Evolutionary conservation across 2,329 filamentous ascomycete species (phyloP), one percentile per base, ranked within the genome.

Genomic region (Hysterium pulicare): DNA sequence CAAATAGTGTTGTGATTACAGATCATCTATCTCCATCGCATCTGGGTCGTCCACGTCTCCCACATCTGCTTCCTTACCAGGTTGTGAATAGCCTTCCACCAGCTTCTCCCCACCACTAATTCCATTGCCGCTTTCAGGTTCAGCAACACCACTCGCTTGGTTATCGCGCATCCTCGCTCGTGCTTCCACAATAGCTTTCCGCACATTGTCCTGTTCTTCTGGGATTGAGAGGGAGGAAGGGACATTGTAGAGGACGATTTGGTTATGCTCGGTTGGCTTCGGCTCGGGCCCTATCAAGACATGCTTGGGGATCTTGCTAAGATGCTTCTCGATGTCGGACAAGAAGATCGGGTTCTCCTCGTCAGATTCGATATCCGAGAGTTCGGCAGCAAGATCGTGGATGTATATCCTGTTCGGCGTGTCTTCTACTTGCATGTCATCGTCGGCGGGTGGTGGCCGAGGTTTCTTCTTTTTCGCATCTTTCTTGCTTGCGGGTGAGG

Each of bases 351-450:
- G 77, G 51, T 73, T 77, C 52, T 78, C 77, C 17, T 79, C 73
- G 47, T 77, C 74, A 42, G 82, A 75, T 46, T 86, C 81, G 21
- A 77, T 72, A 50, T 84, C 82, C 11, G 84, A 84, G 35, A 97
- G 78, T 69, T 97, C 91, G 55, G 86, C 86, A 61, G 95, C 90
- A 8, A 98, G 75, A 67, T 94, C 83, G 72, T 90, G 84, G 55
- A 98, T 90, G 74, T 93, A 96, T 46, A 96, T 82, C 60, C 86
- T 87, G 71, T 95, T 77, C 57, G 87, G 86, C 23, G 87, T 84
- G 68, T 95, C 84, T 69, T 97, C 90, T 47, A 97, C 64, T 44
- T 86, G 78, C 91, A 97, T 96, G 43, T 67, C 60, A 53, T 89
- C 84, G 49, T 79, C 71, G 16, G 45, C 46, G 40, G 38, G 49